Base-by-base conservation (phyloP, 1,284 basidiomycete genomes). In the Sporisorium sorghi region DNA sequence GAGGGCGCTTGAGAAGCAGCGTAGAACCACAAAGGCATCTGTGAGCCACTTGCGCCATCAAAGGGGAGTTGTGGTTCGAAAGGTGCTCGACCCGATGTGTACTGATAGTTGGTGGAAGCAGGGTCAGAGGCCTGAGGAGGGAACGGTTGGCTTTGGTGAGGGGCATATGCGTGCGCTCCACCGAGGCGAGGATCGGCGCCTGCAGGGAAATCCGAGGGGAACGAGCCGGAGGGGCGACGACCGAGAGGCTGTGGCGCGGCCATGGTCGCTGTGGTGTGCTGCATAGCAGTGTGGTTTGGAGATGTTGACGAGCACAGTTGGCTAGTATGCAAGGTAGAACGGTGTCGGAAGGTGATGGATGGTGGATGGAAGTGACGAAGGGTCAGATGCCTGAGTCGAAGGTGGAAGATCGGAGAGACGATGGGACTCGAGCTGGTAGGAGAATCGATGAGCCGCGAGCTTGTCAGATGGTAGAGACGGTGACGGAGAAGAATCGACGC, bases 21-120 rank as follows among this genome's bases (percentile, higher is more conserved):
- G 49, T 60, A 70, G 49, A 70, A 56, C 67, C 67, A 70, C 8
- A 61, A 50, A 15, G 60, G 49, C 4, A 70, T 46, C 8, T 64
- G 56, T 37, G 67, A 52, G 30, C 47, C 46, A n/a, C 28, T 46
- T 17, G 55, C 26, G 23, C 42, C 40, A 14, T 60, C 61, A 21
- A 62, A 63, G 11, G 59, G 39, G 14, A 69, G 26, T 19, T 54
- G 59, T 0, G 50, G 66, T 11, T 63, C 66, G 28, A 55, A 55
- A 6, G 55, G 56, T 24, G 51, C 44, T 23, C 66, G 56, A 11
- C 53, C 49, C n/a, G 60, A 56, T 0, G 57, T 56, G 30, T 64
- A 60, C 7, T 70, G 61, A 28, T 70, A 70, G 53, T 60, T 60
- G 49, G 57, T 64, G 39, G 42, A 30, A 7, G 52, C 44, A 3